A percentile compares a stretch with the other conserved stretches of the same genome.
These are phyloP conservation scores for Cornus suecica DNA, from an alignment of 148 eudicot genomes.

Conservation along the genomic window DNA sequence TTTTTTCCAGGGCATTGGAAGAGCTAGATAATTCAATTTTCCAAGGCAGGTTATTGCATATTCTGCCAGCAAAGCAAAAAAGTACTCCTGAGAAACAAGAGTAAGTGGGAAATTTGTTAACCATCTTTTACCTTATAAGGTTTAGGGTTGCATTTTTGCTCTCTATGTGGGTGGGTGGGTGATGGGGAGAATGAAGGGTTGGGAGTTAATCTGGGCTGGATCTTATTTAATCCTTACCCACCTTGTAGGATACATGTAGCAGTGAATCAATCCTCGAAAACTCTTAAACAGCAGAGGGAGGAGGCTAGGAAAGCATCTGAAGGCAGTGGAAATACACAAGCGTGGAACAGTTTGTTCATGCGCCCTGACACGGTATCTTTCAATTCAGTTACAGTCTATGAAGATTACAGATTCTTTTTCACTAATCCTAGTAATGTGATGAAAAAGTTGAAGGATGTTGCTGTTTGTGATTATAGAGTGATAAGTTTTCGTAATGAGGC, in stretches of 20 bases:
- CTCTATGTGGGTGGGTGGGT: background rate
- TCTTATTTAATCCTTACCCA: too few relatives aligned
- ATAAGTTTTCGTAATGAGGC: background rate
- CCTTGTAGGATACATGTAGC: constrained; percentile 31
- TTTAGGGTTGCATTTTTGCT: constrained; percentile 10
- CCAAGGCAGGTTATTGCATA: constrained; percentile 88
- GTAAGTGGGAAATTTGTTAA: constrained; percentile 40
- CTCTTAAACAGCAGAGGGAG: constrained; percentile 68
- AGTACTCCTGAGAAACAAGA: constrained; percentile 43
- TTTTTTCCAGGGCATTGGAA: constrained; percentile 61
- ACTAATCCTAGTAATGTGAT: background rate
- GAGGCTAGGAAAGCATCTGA: constrained; percentile 79
- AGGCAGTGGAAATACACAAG: constrained; percentile 72
- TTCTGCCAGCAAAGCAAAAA: constrained; percentile 73
- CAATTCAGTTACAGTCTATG: background rate
- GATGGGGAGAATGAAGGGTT: too few relatives aligned
- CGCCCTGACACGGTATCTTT: constrained; percentile 78
- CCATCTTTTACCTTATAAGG: constrained; percentile 8
- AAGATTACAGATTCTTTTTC: background rate
- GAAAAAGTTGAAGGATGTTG: constrained; percentile 9
- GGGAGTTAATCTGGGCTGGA: too few relatives aligned
- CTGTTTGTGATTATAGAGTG: background rate
- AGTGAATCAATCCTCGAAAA: constrained; percentile 38
- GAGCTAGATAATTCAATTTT: constrained; percentile 73
- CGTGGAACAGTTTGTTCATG: constrained; percentile 97